A percentile compares a stretch with the other conserved stretches of the same genome.
These are phyloP conservation scores for Penicillium steckii DNA, from an alignment of 495 filamentous ascomycete genomes.

Conservation along the genomic window DNA sequence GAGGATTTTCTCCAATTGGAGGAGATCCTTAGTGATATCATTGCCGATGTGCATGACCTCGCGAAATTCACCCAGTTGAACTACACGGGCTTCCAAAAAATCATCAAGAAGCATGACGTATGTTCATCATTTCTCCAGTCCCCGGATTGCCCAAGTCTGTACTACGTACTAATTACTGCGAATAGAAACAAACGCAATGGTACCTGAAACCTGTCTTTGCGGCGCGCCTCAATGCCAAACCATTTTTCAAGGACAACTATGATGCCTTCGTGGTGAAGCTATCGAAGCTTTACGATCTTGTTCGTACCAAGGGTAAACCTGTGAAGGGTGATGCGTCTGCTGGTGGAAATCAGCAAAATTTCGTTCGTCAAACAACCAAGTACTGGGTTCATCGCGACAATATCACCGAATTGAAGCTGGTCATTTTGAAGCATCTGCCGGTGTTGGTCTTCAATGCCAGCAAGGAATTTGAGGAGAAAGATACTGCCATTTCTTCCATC, in stretches of 20 bases:
- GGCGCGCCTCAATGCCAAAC: constrained; percentile 86
- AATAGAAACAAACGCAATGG: constrained; percentile 91
- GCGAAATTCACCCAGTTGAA: constrained; percentile 99
- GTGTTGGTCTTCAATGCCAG: constrained; percentile 96
- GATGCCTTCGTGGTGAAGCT: constrained; percentile 95
- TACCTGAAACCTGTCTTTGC: constrained; percentile 92
- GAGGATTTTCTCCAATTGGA: constrained; percentile 94
- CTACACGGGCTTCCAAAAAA: constrained; percentile 99
- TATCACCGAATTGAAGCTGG: constrained; percentile 95
- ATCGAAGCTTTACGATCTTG: constrained; percentile 92
- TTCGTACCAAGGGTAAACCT: constrained; percentile 88
- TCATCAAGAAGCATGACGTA: constrained; percentile 99
- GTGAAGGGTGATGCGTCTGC: constrained; percentile 88
- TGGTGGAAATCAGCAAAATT: constrained; percentile 91
- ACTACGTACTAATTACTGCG: neutral
- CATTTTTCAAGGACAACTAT: constrained; percentile 98
- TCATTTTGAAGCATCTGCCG: constrained; percentile 95
- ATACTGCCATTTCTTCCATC: constrained; percentile 94
- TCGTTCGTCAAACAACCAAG: constrained; percentile 95
- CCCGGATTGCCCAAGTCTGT: neutral
- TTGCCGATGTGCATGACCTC: constrained; percentile 97
- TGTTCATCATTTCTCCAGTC: constrained; percentile 26
- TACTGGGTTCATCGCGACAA: constrained; percentile 99
- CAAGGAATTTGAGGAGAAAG: constrained; percentile 90
- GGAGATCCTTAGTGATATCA: constrained; percentile 94